These are phyloP conservation scores for Lenwebbia sp. DNA, from an alignment of 345 rosid species.

Conservation along the genomic window DNA sequence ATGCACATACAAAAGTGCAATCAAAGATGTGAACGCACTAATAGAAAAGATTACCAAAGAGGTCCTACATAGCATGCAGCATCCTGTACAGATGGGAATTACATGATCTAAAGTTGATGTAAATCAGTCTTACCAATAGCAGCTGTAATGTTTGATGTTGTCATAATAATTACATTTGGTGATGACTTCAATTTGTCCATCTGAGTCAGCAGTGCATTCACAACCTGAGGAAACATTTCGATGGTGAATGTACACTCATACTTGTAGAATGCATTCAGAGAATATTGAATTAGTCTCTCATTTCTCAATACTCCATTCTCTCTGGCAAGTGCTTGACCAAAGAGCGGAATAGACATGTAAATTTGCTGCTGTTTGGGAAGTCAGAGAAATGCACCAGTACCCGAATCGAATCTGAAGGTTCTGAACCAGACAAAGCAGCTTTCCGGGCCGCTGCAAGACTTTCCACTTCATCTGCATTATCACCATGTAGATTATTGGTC, in stretches of 20 bases:
- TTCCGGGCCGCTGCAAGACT: slow-evolving; percentile 98
- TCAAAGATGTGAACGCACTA: background rate
- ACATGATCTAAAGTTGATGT: background rate
- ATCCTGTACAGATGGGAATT: background rate
- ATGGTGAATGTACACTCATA: background rate
- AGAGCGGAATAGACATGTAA: background rate
- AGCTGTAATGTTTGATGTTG: slow-evolving; percentile 95
- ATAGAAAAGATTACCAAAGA: background rate
- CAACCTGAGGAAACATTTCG: slow-evolving; percentile 52
- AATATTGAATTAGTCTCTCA: background rate
- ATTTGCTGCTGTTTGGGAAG: background rate
- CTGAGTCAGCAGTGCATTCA: slow-evolving; percentile 94
- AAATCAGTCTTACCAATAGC: slow-evolving; percentile 69
- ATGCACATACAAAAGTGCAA: background rate
- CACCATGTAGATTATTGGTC: slow-evolving; percentile 12
- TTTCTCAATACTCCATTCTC: background rate
- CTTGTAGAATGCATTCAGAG: background rate
- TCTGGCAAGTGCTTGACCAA: background rate
- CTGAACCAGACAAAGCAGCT: slow-evolving; percentile 96
- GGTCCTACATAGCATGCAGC: background rate
- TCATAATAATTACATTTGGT: slow-evolving; percentile 80
- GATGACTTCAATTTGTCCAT: slow-evolving; percentile 93
- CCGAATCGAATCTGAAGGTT: slow-evolving; percentile 97
- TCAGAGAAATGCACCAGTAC: slow-evolving; percentile 20
- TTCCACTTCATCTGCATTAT: slow-evolving; percentile 92